phyloP scores from a whole-genome alignment of 1,284 basidiomycete genomes.

The Ustilago esculenta region DNA sequence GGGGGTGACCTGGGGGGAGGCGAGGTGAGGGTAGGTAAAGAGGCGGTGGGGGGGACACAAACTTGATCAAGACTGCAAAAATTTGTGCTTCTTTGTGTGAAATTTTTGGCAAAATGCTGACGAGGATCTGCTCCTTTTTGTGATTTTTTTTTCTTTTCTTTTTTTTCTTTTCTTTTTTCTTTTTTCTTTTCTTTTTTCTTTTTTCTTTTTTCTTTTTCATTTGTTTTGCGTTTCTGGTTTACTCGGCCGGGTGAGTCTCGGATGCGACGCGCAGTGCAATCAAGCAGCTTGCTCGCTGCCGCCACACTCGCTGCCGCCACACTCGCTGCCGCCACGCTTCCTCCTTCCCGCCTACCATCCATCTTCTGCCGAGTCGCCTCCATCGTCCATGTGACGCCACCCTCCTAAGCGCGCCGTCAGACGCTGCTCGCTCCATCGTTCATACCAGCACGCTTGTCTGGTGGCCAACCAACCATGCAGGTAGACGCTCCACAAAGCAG shows the following conservation, averaged over 20 bases:
- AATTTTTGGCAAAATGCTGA: constrained; percentile 8
- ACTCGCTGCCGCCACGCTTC: constrained; percentile 3
- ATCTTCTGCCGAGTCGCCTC: no score
- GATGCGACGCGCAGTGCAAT: not conserved
- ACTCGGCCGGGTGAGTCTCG: no score
- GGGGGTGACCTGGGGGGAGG: constrained; percentile 32
- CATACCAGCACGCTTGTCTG: no score
- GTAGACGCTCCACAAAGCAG: constrained; percentile 6
- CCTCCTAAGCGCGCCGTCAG: no score
- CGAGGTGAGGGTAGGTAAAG: constrained; percentile 16
- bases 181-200: no score
- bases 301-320: not conserved
- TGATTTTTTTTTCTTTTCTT: constrained; percentile 10
- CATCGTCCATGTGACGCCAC: no score
- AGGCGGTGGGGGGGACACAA: not conserved
- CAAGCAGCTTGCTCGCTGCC: constrained; percentile 14
- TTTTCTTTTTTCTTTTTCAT: no score
- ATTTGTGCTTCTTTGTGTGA: constrained; percentile 13
- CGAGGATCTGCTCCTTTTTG: constrained; percentile 5
- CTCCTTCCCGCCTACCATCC: no score
- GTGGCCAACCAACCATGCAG: constrained; percentile 15
- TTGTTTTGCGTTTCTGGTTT: no score
- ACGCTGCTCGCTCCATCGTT: not conserved
- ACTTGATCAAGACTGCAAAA: constrained; percentile 18
- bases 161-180: no score